Percentiles rank a stretch among this genome's conserved stretches.
Evolutionary conservation across 176 grass and related monocot genomes (phyloP).

Genomic region (Zea luxurians): DNA sequence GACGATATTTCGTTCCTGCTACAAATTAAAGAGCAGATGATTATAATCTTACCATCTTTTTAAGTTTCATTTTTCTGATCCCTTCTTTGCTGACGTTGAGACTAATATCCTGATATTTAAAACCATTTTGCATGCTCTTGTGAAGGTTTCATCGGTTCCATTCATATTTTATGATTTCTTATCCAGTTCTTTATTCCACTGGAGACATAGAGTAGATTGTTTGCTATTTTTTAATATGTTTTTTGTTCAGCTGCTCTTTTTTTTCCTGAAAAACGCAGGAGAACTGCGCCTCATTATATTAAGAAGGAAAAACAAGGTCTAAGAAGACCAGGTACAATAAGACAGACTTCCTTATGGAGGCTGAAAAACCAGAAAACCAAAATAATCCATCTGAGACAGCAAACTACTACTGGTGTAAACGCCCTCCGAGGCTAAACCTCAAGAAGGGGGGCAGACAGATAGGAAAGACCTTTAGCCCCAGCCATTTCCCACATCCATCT

Average conservation of each 20-base stretch:
- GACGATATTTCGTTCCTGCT: not conserved
- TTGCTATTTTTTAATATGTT: not conserved
- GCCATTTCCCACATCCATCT: too few species aligned
- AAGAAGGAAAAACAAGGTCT: too few species aligned
- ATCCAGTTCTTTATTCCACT: not conserved
- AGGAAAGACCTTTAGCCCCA: too few species aligned
- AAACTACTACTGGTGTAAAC: too few species aligned
- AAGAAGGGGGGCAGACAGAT: too few species aligned
- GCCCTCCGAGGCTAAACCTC: too few species aligned
- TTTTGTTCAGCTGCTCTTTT: not conserved
- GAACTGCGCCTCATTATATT: too few species aligned
- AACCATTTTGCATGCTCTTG: not conserved
- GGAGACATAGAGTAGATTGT: not conserved
- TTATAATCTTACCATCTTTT: conserved; percentile 3
- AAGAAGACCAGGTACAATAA: too few species aligned
- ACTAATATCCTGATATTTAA: not conserved
- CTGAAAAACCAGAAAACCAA: too few species aligned
- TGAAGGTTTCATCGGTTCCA: not conserved
- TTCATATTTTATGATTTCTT: conserved; percentile 7
- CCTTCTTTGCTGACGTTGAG: not conserved
- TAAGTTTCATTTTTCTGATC: conserved; percentile 1
- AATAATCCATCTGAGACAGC: too few species aligned
- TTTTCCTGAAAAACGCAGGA: too few species aligned
- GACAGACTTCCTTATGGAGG: too few species aligned
- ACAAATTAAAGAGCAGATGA: not conserved